These are phyloP conservation scores for Paramecium primaurelia DNA, from an alignment of 73 alveolate genomes.

Conservation along the genomic window DNA sequence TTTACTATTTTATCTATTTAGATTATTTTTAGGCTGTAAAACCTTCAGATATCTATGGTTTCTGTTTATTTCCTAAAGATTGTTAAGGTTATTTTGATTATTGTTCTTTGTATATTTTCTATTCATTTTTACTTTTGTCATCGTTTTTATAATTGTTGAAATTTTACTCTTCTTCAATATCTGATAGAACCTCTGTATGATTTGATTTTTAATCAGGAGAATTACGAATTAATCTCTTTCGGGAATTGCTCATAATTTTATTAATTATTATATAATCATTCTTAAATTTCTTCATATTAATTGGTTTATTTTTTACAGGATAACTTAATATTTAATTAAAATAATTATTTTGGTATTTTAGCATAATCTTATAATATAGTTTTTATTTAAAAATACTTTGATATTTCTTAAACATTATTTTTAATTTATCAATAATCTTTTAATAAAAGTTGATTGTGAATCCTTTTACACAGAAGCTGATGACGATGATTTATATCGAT, in stretches of 20 bases:
- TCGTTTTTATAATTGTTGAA: not conserved
- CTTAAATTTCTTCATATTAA: not conserved
- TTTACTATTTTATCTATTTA: not conserved
- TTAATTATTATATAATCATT: not conserved
- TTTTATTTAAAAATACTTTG: too few relatives aligned
- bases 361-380: too few relatives aligned
- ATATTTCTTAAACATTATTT: too few relatives aligned
- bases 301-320: not conserved
- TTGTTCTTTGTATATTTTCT: not conserved
- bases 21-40: not conserved
- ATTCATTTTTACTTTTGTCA: not conserved
- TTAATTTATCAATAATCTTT: too few relatives aligned
- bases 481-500: too few relatives aligned
- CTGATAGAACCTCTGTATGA: not conserved
- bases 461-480: too few relatives aligned
- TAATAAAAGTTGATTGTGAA: too few relatives aligned
- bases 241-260: constrained; percentile 28
- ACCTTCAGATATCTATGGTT: not conserved
- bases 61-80: not conserved
- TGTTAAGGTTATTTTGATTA: not conserved
- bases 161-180: not conserved
- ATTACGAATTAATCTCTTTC: constrained; percentile 19
- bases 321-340: not conserved
- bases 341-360: too few relatives aligned
- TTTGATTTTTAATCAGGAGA: not conserved